Evolutionary conservation across 345 rosid species (phyloP).

Genomic region (Brassica rapa): DNA sequence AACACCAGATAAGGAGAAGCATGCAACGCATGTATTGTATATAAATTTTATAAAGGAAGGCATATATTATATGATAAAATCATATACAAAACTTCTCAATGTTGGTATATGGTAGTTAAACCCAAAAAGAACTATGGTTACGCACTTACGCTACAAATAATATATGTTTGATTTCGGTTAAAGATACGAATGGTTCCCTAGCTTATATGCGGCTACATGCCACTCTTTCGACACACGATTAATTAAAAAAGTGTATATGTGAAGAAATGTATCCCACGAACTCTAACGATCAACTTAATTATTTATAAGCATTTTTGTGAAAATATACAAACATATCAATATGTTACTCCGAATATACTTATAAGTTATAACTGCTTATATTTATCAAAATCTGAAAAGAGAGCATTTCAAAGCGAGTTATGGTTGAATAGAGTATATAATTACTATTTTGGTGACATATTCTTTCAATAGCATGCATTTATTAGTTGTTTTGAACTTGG

Average conservation of each 20-base stretch:
- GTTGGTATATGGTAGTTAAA: constrained; percentile 7
- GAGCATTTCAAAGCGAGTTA: too few relatives aligned
- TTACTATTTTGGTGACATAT: too few relatives aligned
- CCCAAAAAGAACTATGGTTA: not conserved
- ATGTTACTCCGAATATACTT: constrained; percentile 7
- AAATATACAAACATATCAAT: not conserved
- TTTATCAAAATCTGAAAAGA: not conserved
- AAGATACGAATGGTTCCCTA: constrained; percentile 20
- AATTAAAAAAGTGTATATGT: not conserved
- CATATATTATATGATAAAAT: not conserved
- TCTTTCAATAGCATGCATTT: not conserved
- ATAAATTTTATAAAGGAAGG: not conserved
- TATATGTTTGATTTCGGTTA: constrained; percentile 13
- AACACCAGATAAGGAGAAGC: constrained; percentile 25
- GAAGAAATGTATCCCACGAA: constrained; percentile 30
- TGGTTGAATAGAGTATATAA: too few relatives aligned
- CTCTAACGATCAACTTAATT: not conserved
- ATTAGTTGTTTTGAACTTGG: not conserved
- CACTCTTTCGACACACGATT: not conserved
- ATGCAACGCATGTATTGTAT: constrained; percentile 21
- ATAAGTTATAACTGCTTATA: not conserved
- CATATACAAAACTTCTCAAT: not conserved
- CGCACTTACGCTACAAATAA: constrained; percentile 14
- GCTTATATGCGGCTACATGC: constrained; percentile 10
- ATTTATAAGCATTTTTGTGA: not conserved